phyloP scores from a whole-genome alignment of 257 asterid species.

The Eustoma russellianum region DNA sequence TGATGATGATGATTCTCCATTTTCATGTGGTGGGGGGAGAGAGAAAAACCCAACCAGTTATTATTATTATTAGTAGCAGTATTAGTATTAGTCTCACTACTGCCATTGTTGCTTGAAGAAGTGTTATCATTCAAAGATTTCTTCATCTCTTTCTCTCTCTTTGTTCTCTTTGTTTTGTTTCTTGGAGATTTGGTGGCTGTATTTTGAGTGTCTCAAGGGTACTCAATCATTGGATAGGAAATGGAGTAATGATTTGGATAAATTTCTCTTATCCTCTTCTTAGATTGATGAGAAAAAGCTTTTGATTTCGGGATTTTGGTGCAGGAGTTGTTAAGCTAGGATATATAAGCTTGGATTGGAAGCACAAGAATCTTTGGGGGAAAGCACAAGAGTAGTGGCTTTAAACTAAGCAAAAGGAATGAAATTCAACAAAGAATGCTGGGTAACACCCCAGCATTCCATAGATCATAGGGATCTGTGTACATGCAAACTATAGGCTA shows the following conservation, averaged over 20 bases:
- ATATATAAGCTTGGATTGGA: slow-evolving; percentile 4
- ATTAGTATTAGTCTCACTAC: slow-evolving; percentile 2
- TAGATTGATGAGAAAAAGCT: no score
- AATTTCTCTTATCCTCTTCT: slow-evolving; percentile 2
- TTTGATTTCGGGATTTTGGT: slow-evolving; percentile 13
- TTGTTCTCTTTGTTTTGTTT: slow-evolving; percentile 4
- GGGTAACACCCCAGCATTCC: slow-evolving; percentile 50
- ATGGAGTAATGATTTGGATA: slow-evolving; percentile 43
- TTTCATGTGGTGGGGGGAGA: slow-evolving; percentile 5
- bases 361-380: slow-evolving; percentile 2
- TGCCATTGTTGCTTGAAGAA: slow-evolving; percentile 17
- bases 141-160: slow-evolving; percentile 34
- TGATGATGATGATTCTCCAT: slow-evolving; percentile 6
- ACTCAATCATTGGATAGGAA: slow-evolving; percentile 47
- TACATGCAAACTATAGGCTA: slow-evolving; percentile 6
- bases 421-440: slow-evolving; percentile 60
- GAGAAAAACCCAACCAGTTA: slow-evolving; percentile 1
- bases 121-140: slow-evolving; percentile 19
- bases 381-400: slow-evolving; percentile 20
- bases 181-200: slow-evolving; percentile 5
- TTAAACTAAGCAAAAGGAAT: slow-evolving; percentile 64
- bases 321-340: slow-evolving; percentile 20
- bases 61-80: background rate
- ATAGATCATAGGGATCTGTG: slow-evolving; percentile 75
- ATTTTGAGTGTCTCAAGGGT: slow-evolving; percentile 28